Base-by-base conservation (phyloP, 768 basidiomycete species). In the Lepiota venenata region DNA sequence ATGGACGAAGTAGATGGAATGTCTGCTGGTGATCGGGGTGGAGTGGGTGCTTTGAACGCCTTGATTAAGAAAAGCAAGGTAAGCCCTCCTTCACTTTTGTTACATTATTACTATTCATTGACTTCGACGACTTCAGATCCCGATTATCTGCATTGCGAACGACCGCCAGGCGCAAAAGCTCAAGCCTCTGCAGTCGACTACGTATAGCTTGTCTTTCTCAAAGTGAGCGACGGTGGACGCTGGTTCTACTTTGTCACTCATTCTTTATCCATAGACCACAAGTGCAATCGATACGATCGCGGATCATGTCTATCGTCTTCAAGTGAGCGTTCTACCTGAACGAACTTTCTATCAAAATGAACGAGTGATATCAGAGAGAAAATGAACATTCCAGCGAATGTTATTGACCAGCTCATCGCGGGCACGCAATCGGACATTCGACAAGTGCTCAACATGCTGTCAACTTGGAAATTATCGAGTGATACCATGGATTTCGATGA, bases 1-100 rank as follows among this genome's bases (percentile, higher is more conserved):
- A 98, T 99, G 96, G 97, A 99, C 63, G 97, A 99, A 67, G 96
- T 98, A 2, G 97, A 99, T 60, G 97, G 97, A 1, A 99, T 98
- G 95, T 96, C 93, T 4, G 91, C 91, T 2, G 97, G 97, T 15
- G 97, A 99, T 69, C 80, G 97, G 42, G 97, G 97, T 14, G 97
- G 97, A 52, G 91, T 98, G 1, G 96, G 93, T 20, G 97, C 97
- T 5, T 66, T 99, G 60, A 93, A 93, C 55, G 85, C 85, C 0
- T 64, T 99, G 57, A 96, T 99, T 61, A 93, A 88, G 73, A 98
- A 96, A 76, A 88, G 89, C 18, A 92, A 88, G 76, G 93, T 91
- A 9, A 18, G 54, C 55, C 11, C 12, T 27, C 44, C 29, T 35
- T 21, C 20, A 22, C 15, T n/a, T n/a, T 25, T 25, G 5, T 20